Evolutionary conservation across 805 yeast genomes (phyloP).

Genomic region (Teunomyces funiuensis): DNA sequence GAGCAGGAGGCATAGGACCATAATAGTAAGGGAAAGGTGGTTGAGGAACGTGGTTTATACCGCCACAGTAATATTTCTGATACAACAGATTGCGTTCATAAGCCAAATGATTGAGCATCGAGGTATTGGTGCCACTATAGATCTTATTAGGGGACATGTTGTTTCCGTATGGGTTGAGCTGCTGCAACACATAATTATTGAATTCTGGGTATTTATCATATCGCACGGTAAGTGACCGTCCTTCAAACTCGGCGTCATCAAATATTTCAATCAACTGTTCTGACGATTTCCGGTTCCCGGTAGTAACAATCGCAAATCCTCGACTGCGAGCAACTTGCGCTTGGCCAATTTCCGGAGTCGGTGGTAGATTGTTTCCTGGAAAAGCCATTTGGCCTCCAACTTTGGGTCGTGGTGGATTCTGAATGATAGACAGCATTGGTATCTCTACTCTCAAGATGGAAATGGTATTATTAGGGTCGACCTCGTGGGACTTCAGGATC

Average conservation of each 20-base stretch:
- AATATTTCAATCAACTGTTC: slow-evolving; percentile 48
- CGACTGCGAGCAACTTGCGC: slow-evolving; percentile 24
- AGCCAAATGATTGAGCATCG: slow-evolving; percentile 22
- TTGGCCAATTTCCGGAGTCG: background rate
- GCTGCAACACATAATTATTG: slow-evolving; percentile 31
- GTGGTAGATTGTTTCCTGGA: slow-evolving; percentile 1
- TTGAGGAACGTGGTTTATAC: slow-evolving; percentile 1
- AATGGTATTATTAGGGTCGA: slow-evolving; percentile 26
- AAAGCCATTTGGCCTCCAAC: background rate
- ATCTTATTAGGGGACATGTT: slow-evolving; percentile 4
- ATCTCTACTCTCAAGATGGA: slow-evolving; percentile 39
- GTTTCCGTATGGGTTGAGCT: slow-evolving; percentile 14
- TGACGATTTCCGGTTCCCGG: slow-evolving; percentile 47
- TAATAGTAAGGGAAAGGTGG: slow-evolving; percentile 12
- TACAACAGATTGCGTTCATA: slow-evolving; percentile 33
- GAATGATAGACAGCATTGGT: slow-evolving; percentile 31
- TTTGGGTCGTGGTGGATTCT: background rate
- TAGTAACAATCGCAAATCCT: slow-evolving; percentile 67
- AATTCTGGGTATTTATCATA: slow-evolving; percentile 54
- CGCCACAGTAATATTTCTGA: slow-evolving; percentile 30
- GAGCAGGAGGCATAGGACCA: background rate
- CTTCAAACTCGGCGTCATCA: slow-evolving; percentile 56
- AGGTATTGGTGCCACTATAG: slow-evolving; percentile 10
- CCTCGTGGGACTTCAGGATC: slow-evolving; percentile 20
- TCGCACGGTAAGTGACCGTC: slow-evolving; percentile 59